Conservation (phyloP, 257 asterid species). For the Solanum pimpinellifolium region DNA sequence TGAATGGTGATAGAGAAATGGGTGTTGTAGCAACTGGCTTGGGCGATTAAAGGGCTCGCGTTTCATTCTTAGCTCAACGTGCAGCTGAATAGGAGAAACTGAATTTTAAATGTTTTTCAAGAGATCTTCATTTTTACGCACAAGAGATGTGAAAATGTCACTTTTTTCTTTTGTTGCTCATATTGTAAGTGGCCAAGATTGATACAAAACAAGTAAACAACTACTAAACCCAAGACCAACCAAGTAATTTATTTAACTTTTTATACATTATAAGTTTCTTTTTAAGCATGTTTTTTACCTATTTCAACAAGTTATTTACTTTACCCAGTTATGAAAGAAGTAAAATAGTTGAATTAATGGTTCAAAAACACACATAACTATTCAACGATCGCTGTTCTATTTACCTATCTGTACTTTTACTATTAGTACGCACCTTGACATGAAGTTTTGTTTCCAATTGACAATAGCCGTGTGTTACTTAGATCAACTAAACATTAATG, state of each 20-base stretch:
- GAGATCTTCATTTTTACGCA: background rate
- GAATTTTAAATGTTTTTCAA: background rate
- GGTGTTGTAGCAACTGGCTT: slow-evolving; percentile 72
- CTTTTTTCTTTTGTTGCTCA: background rate
- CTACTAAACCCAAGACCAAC: background rate
- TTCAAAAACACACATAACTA: background rate
- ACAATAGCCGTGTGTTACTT: background rate
- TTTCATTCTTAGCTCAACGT: slow-evolving; percentile 7
- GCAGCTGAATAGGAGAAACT: background rate
- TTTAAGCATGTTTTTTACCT: background rate
- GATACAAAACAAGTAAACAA: background rate
- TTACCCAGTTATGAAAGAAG: background rate
- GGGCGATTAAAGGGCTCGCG: slow-evolving; percentile 65
- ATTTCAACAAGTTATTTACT: background rate
- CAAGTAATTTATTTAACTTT: background rate
- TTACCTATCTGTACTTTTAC: background rate
- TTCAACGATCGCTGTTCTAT: background rate
- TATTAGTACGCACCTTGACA: background rate
- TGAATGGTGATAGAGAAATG: slow-evolving; percentile 23
- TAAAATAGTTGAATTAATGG: background rate
- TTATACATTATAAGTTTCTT: background rate
- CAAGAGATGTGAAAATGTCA: background rate
- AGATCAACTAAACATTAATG: background rate
- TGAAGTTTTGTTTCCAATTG: background rate
- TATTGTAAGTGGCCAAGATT: background rate